A percentile compares a stretch with the other conserved stretches of the same genome.
Evolutionary conservation across 257 asterid species (phyloP).

Genomic region (Apocynum venetum): DNA sequence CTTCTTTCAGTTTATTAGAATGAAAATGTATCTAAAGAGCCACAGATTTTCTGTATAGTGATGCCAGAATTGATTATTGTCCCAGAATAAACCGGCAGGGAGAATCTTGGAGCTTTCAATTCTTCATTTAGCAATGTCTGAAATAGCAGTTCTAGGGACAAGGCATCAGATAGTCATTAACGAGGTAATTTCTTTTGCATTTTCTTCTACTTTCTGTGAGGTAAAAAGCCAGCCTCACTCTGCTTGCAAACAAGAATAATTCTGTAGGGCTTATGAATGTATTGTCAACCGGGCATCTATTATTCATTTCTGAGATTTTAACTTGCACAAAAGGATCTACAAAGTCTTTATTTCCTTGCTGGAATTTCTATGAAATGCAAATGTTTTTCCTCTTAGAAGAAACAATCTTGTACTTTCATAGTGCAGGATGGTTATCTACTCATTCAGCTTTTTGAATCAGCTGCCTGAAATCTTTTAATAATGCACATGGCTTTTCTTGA

Average conservation of each 20-base stretch:
- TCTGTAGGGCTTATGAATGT: neutral
- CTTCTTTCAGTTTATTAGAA: neutral
- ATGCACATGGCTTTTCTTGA: conserved; percentile 13
- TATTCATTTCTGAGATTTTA: no score
- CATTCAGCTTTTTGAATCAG: neutral
- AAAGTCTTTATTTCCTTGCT: neutral
- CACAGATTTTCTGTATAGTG: conserved; percentile 3
- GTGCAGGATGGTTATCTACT: neutral
- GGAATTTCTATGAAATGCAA: neutral
- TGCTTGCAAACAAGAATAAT: neutral
- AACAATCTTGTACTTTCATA: neutral
- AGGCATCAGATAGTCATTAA: conserved; percentile 90
- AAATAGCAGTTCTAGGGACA: conserved; percentile 76
- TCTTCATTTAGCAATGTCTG: conserved; percentile 94
- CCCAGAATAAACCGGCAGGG: conserved; percentile 74
- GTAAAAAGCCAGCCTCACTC: neutral
- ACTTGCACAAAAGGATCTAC: no score
- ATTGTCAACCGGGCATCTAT: neutral
- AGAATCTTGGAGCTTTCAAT: conserved; percentile 85
- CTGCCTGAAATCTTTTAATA: neutral
- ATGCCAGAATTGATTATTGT: conserved; percentile 14
- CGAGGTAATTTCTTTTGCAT: conserved; percentile 49
- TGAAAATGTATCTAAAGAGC: neutral
- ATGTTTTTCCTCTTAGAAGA: neutral
- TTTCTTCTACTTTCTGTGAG: neutral